Percentiles rank a stretch among this genome's conserved stretches.
Conservation (phyloP, 2,329 filamentous ascomycete genomes). For the Sporothrix luriei region DNA sequence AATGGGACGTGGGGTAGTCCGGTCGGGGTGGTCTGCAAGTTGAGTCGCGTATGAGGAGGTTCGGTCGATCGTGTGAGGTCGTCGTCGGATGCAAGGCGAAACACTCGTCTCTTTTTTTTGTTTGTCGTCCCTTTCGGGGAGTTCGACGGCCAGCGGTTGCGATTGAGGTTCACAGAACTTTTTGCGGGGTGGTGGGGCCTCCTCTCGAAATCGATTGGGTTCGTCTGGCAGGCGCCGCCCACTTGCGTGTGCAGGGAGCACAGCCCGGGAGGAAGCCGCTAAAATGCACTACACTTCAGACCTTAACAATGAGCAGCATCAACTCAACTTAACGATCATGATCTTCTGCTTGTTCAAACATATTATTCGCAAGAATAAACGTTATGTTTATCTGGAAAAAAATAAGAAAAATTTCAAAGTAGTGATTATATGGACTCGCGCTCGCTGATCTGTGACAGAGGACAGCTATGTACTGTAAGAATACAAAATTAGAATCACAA, state of each 20-base stretch:
- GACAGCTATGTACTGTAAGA: neutral
- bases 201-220: constrained; percentile 12
- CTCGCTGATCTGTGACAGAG: no score
- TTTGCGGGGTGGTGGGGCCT: constrained; percentile 32
- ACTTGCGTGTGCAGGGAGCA: neutral
- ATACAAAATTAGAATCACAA: neutral
- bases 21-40: neutral
- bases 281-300: neutral
- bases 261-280: constrained; percentile 11
- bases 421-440: no score
- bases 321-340: neutral
- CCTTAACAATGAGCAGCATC: neutral
- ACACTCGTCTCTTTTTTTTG: neutral
- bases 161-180: constrained; percentile 17
- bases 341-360: no score
- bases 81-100: neutral
- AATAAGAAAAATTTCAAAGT: no score
- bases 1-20: neutral
- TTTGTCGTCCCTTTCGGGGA: neutral
- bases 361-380: neutral
- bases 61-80: neutral
- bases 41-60: neutral
- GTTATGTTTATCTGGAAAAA: no score
- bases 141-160: neutral
- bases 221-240: constrained; percentile 4